A percentile compares a stretch with the other conserved stretches of the same genome.
Conservation (phyloP, 169 alveolate species). For the Neospora caninum region DNA sequence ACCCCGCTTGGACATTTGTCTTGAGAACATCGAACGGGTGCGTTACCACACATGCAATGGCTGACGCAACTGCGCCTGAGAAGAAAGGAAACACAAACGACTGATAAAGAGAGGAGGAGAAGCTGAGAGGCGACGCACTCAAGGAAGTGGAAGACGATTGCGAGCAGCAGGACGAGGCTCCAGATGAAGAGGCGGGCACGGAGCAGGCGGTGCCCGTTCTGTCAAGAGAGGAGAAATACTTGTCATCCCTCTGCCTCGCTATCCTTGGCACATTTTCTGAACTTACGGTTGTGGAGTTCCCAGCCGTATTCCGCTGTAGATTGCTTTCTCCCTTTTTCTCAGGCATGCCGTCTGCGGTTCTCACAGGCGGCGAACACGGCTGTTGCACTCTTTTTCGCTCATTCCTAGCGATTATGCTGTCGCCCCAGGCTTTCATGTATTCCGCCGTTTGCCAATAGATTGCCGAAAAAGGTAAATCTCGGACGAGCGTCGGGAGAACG, state of each 20-base stretch:
- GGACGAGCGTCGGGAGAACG: conserved; percentile 61
- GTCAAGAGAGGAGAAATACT: not conserved
- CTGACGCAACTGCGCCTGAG: conserved; percentile 62
- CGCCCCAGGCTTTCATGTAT: conserved; percentile 1
- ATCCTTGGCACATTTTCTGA: not conserved
- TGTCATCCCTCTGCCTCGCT: not conserved
- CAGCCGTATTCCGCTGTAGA: not conserved
- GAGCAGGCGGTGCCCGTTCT: not conserved
- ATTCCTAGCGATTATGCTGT: not conserved
- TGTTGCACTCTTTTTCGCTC: not conserved
- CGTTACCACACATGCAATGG: conserved; percentile 69
- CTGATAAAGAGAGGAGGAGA: not conserved
- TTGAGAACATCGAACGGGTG: conserved; percentile 76
- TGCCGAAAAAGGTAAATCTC: conserved; percentile 72
- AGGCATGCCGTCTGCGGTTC: not conserved
- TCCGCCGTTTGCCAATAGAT: conserved; percentile 64
- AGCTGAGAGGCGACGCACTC: not conserved
- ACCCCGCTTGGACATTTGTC: conserved; percentile 64
- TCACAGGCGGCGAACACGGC: too few relatives aligned
- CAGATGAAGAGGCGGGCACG: not conserved
- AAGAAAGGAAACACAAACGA: conserved; percentile 52
- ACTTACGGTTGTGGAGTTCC: not conserved
- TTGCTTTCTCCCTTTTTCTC: not conserved
- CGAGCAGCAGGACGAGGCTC: not conserved
- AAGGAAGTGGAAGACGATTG: not conserved